Evolutionary conservation across 2,329 filamentous ascomycete genomes (phyloP).

Genomic region (Aphanocladium album): DNA sequence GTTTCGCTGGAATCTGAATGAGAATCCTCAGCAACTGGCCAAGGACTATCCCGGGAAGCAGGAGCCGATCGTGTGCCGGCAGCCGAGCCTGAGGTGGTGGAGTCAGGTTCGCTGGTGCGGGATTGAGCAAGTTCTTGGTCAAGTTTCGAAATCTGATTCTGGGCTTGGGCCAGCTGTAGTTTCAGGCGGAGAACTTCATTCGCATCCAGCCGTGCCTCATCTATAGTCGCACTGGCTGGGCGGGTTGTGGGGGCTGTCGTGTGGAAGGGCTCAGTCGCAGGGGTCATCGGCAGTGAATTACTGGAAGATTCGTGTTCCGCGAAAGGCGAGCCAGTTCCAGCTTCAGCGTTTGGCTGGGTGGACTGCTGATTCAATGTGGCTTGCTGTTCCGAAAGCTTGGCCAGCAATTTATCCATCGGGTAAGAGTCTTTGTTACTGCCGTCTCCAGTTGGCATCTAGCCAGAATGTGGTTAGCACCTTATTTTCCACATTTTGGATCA

Average conservation of each 20-base stretch:
- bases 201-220: constrained; percentile 35
- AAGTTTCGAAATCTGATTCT: constrained; percentile 64
- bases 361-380: constrained; percentile 54
- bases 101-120: constrained; percentile 53
- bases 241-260: constrained; percentile 45
- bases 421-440: constrained; percentile 31
- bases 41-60: constrained; percentile 39
- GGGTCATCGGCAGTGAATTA: constrained; percentile 58
- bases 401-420: constrained; percentile 67
- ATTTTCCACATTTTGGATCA: neutral
- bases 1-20: constrained; percentile 54
- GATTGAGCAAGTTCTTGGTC: constrained; percentile 66
- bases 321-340: constrained; percentile 28
- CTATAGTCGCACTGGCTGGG: constrained; percentile 46
- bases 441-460: constrained; percentile 19
- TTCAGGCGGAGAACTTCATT: constrained; percentile 65
- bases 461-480: neutral
- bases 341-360: constrained; percentile 38
- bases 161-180: constrained; percentile 65
- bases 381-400: constrained; percentile 70
- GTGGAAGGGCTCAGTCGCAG: constrained; percentile 51
- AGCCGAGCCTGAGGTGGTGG: constrained; percentile 20
- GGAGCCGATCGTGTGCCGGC: constrained; percentile 19
- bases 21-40: constrained; percentile 50
- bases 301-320: constrained; percentile 48